Evolutionary conservation across 2,329 filamentous ascomycete genomes (phyloP).

Genomic region (Helotiales sp.): DNA sequence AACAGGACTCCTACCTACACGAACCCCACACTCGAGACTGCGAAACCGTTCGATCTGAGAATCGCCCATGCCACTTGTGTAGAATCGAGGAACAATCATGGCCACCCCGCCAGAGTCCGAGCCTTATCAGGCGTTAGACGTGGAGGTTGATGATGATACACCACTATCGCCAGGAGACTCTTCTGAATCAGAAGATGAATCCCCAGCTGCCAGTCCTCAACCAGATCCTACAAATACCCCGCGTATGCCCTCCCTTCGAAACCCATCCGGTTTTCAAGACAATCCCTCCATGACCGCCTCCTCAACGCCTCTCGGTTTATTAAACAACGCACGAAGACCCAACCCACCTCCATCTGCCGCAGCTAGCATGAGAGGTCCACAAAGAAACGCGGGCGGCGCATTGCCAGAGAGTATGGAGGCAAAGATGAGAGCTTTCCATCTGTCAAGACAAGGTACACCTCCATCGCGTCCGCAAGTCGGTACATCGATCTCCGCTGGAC

Average conservation of each 20-base stretch:
- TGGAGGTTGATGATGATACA: too few species aligned
- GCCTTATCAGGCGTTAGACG: too few species aligned
- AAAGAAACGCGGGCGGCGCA: conserved; percentile 45
- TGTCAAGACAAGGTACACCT: conserved; percentile 62
- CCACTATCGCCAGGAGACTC: conserved; percentile 16
- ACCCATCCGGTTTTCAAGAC: conserved; percentile 57
- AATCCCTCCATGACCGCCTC: conserved; percentile 66
- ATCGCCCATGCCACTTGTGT: conserved; percentile 14
- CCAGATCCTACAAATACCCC: conserved; percentile 38
- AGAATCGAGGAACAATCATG: conserved; percentile 19
- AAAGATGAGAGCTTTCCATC: conserved; percentile 68
- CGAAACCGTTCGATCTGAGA: background rate
- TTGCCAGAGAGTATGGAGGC: conserved; percentile 65
- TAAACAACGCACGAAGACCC: conserved; percentile 65
- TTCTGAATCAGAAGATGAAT: conserved; percentile 17
- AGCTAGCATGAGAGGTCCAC: conserved; percentile 14
- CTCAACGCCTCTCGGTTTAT: conserved; percentile 79
- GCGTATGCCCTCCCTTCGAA: conserved; percentile 59
- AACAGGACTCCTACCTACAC: conserved; percentile 5
- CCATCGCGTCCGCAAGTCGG: conserved; percentile 33
- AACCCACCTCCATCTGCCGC: conserved; percentile 23
- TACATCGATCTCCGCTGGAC: conserved; percentile 36
- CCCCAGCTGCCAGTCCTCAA: conserved; percentile 13
- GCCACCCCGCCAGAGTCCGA: conserved; percentile 22
- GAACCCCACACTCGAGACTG: background rate